These are phyloP conservation scores for Ligustrum vulgare DNA, from an alignment of 257 asterid species.

Conservation along the genomic window DNA sequence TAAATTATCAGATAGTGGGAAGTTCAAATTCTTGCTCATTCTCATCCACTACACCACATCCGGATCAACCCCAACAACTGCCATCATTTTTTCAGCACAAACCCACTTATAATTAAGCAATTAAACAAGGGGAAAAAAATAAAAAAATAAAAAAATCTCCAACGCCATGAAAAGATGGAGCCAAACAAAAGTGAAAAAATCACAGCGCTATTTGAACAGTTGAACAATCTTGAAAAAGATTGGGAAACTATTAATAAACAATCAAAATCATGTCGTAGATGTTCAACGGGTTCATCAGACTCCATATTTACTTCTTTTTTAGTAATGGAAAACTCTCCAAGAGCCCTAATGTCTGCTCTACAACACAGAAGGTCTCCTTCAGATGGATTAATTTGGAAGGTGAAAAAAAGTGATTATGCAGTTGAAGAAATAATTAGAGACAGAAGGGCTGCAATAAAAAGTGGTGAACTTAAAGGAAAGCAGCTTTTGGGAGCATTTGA, in stretches of 20 bases:
- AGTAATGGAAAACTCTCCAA: slow-evolving; percentile 37
- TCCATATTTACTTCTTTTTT: slow-evolving; percentile 9
- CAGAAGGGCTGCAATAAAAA: slow-evolving; percentile 41
- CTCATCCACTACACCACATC: slow-evolving; percentile 1
- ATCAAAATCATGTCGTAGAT: slow-evolving; percentile 9
- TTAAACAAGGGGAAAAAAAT: background rate
- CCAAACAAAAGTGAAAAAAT: slow-evolving; percentile 20
- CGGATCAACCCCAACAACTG: background rate
- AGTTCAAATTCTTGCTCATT: slow-evolving; percentile 12
- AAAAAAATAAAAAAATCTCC: background rate
- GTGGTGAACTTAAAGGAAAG: slow-evolving; percentile 43
- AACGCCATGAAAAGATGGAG: slow-evolving; percentile 33
- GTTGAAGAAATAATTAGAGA: slow-evolving; percentile 47
- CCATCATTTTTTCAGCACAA: background rate
- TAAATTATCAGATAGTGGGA: slow-evolving; percentile 25
- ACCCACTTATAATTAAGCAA: background rate
- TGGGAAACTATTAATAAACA: background rate
- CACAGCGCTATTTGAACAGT: slow-evolving; percentile 32
- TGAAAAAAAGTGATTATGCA: slow-evolving; percentile 20
- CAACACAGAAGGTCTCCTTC: slow-evolving; percentile 31
- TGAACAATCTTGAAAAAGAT: slow-evolving; percentile 15
- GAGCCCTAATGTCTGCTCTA: slow-evolving; percentile 47
- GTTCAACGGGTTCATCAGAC: slow-evolving; percentile 17
- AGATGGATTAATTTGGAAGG: slow-evolving; percentile 17
- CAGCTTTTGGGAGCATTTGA: slow-evolving; percentile 36